phyloP scores from a whole-genome alignment of 305 asterid genomes.

The Fraxinus angustifolia region DNA sequence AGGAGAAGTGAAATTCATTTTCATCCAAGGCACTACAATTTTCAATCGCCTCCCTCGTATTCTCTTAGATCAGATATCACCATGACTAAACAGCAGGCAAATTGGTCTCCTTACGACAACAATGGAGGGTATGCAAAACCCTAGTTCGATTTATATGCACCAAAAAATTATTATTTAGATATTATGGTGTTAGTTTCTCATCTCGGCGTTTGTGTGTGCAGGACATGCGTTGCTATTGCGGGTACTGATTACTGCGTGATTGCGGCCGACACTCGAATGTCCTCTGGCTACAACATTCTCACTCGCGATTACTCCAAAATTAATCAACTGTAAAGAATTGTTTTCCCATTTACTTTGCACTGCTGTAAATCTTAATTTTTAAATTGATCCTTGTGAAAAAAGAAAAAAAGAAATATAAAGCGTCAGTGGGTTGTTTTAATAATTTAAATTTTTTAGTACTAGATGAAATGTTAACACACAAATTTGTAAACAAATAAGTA shows the following conservation, averaged over 20 bases:
- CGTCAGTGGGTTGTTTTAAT: neutral
- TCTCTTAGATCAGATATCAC: constrained; percentile 18
- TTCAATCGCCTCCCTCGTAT: neutral
- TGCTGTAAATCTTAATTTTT: neutral
- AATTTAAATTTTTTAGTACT: neutral
- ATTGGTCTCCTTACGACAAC: constrained; percentile 88
- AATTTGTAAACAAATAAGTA: neutral
- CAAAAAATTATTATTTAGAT: neutral
- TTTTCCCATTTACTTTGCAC: too few species aligned
- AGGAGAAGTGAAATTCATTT: constrained; percentile 19
- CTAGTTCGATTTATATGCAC: constrained; percentile 20
- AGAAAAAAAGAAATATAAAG: neutral
- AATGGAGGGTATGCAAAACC: constrained; percentile 70
- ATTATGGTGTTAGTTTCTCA: neutral
- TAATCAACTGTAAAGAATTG: constrained; percentile 55
- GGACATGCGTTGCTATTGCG: constrained; percentile 91
- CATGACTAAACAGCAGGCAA: constrained; percentile 74
- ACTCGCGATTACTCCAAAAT: constrained; percentile 97
- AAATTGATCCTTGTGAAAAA: neutral
- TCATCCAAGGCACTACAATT: neutral
- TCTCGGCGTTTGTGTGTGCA: constrained; percentile 16
- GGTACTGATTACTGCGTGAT: constrained; percentile 91
- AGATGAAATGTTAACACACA: neutral
- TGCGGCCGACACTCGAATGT: constrained; percentile 95
- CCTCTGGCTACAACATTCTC: constrained; percentile 87